phyloP scores from a whole-genome alignment of 1,284 basidiomycete genomes.

The Schizophyllum amplum region DNA sequence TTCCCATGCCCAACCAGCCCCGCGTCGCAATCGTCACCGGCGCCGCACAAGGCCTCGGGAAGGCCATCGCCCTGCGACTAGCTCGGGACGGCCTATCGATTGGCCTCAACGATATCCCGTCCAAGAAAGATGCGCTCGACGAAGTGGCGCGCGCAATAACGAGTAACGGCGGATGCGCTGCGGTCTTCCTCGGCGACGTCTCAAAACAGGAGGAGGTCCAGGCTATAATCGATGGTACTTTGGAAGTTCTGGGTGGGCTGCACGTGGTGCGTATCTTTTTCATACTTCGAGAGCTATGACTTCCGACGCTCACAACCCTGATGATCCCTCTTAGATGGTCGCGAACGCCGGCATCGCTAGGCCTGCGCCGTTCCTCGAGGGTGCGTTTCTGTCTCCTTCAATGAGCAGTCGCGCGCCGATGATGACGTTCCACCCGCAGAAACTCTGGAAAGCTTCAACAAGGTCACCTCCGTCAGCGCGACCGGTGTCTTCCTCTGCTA shows the following conservation, averaged over 20 bases:
- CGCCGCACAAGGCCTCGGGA: conserved; percentile 6
- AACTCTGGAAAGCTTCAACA: background rate
- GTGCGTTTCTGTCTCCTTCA: conserved; percentile 2
- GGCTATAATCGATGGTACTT: conserved; percentile 10
- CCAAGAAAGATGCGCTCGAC: background rate
- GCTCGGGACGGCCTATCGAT: background rate
- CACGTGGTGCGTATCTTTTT: conserved; percentile 11
- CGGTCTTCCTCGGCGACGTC: conserved; percentile 10
- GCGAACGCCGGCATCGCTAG: conserved; percentile 12
- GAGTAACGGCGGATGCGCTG: background rate
- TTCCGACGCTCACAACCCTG: background rate
- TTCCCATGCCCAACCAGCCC: too few relatives aligned
- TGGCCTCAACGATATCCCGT: conserved; percentile 1
- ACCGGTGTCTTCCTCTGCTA: conserved; percentile 10
- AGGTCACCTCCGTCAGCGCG: conserved; percentile 7
- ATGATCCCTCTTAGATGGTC: conserved; percentile 10
- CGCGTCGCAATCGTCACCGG: conserved; percentile 6
- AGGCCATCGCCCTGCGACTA: conserved; percentile 4
- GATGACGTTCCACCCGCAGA: background rate
- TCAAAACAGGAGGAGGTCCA: conserved; percentile 12
- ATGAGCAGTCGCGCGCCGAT: background rate
- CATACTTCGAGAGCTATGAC: too few relatives aligned
- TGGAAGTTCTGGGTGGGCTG: conserved; percentile 9
- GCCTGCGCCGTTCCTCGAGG: conserved; percentile 1
- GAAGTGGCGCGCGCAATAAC: background rate